These are phyloP conservation scores for Clavispora carvajalis DNA, from an alignment of 805 yeast species.

Conservation along the genomic window DNA sequence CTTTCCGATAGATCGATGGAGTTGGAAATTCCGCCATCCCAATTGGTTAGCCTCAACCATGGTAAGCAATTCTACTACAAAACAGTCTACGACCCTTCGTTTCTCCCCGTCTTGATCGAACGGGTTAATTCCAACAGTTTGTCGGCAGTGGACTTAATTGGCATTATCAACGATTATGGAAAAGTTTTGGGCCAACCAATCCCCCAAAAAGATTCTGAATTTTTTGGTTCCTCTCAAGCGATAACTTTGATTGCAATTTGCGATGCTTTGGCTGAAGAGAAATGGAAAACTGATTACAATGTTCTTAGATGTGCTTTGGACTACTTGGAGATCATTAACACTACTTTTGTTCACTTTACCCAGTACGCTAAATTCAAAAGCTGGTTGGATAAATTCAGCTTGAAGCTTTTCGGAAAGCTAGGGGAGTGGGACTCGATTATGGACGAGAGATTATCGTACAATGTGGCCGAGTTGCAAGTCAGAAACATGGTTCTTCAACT, in stretches of 20 bases:
- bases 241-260: constrained; percentile 28
- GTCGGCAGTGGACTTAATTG: constrained; percentile 26
- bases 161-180: constrained; percentile 37
- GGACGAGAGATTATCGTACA: constrained; percentile 10
- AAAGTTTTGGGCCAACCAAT: constrained; percentile 26
- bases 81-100: constrained; percentile 38
- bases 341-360: constrained; percentile 27
- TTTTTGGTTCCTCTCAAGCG: constrained; percentile 16
- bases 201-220: constrained; percentile 17
- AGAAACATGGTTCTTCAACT: constrained; percentile 41
- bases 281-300: constrained; percentile 21
- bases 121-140: constrained; percentile 21
- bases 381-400: constrained; percentile 18
- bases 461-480: constrained; percentile 36
- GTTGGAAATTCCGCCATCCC: constrained; percentile 24
- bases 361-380: constrained; percentile 17
- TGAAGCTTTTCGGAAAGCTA: constrained; percentile 18
- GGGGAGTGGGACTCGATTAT: constrained; percentile 23
- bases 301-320: constrained; percentile 34
- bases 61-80: constrained; percentile 44
- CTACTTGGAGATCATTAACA: constrained; percentile 28
- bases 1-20: constrained; percentile 38
- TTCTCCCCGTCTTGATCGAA: constrained; percentile 10
- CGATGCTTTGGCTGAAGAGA: constrained; percentile 18
- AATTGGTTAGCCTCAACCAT: constrained; percentile 39